Base-by-base conservation (phyloP, 2,329 filamentous ascomycete species). In the Fusarium sp. region DNA sequence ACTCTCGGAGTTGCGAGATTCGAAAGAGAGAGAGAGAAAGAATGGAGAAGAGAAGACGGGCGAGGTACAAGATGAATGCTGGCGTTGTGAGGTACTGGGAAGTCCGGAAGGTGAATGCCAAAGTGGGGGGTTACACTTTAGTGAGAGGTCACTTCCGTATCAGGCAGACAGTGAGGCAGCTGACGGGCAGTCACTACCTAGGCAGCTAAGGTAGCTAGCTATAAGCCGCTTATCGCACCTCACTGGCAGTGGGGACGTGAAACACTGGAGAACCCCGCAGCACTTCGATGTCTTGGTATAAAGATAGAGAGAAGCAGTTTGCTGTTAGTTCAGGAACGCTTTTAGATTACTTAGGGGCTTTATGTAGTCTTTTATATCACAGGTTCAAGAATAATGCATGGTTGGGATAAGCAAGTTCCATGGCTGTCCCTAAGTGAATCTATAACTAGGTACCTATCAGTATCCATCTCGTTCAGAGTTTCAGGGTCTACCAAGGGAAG, bases 141-240 rank as follows among this genome's bases (percentile, higher is more conserved):
- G 62, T 53, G 52, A 57, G 60, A 66, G 62, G 57, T 62, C 49
- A 65, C 67, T 72, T 61, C 70, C 60, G 58, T 64, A 71, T 70
- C 69, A 72, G 70, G 70, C 70, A 71, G 68, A 68, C 53, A 56
- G 57, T 29, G 27, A 29, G 23, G 23, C 27, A 29, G 27, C 27
- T 29, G 27, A 25, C 23, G n/a, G n/a, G n/a, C n/a, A 25, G 23
- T 25, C 8, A 6, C 53, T 32, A 71, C n/a, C n/a, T n/a, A n/a
- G n/a, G n/a, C n/a, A n/a, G n/a, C n/a, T n/a, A n/a, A n/a, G 67
- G 69, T 66, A 72, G 63, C 63, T 68, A 73, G 63, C 63, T 68
- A 73, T 72, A 72, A 71, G 66, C 60, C 42, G 57, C 66, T 70
- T 70, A 70, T 70, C 67, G 63, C 61, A 53, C 57, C 52, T 54